phyloP scores from a whole-genome alignment of 2,329 filamentous ascomycete species.

The Diatrype stigma region DNA sequence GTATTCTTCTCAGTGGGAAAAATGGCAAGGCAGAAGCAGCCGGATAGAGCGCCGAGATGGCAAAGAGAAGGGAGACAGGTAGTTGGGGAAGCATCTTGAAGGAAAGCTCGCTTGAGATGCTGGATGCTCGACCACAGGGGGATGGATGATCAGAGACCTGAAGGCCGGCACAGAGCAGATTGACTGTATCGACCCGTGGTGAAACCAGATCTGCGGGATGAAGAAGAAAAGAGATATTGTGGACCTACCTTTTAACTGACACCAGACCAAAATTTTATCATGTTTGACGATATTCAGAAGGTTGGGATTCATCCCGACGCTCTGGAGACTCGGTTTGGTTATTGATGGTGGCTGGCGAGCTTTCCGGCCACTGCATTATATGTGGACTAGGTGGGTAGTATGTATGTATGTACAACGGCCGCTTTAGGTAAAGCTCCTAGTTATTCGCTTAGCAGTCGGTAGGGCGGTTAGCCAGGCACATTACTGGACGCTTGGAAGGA shows the following conservation, averaged over 20 bases:
- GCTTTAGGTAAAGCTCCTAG: background rate
- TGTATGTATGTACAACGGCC: background rate
- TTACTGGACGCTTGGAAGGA: no score
- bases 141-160: background rate
- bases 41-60: conserved; percentile 16
- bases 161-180: background rate
- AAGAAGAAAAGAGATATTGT: conserved; percentile 12
- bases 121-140: background rate
- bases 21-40: conserved; percentile 25
- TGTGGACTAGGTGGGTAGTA: no score
- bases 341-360: background rate
- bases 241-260: conserved; percentile 1
- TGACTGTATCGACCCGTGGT: background rate
- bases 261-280: background rate
- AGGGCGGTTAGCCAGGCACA: no score
- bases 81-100: conserved; percentile 28
- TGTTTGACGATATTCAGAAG: conserved; percentile 14
- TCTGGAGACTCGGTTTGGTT: background rate
- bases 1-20: conserved; percentile 9
- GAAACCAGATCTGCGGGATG: background rate
- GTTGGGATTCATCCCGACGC: conserved; percentile 9
- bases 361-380: background rate
- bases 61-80: conserved; percentile 20
- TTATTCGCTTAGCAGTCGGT: background rate
- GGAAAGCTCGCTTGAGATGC: background rate